Percentiles rank a stretch among this genome's conserved stretches.
phyloP scores from a whole-genome alignment of 1,284 basidiomycete species.

The Coniferiporia sulphurascens region DNA sequence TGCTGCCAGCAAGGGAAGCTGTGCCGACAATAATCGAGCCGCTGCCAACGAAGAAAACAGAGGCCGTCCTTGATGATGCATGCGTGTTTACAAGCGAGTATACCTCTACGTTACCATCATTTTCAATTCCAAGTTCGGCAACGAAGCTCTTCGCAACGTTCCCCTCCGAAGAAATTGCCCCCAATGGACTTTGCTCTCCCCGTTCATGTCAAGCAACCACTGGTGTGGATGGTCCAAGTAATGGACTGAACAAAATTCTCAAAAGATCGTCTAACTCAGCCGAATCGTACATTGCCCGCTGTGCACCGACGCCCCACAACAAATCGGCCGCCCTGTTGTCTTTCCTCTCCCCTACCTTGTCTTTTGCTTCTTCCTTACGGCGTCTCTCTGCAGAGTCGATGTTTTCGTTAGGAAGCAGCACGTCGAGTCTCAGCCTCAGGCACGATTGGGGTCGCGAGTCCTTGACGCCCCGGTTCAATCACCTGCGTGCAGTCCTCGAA shows the following conservation, averaged over 20 bases:
- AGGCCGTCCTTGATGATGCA: neutral
- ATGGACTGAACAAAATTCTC: neutral
- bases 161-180: neutral
- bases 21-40: neutral
- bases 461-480: constrained; percentile 12
- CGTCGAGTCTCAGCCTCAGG: neutral
- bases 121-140: constrained; percentile 12
- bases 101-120: constrained; percentile 5
- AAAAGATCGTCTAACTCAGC: neutral
- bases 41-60: neutral
- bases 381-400: neutral
- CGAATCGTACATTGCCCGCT: constrained; percentile 9
- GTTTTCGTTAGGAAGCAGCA: neutral
- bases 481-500: constrained; percentile 6
- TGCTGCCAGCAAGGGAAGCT: too few species aligned
- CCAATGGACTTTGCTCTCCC: neutral
- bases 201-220: neutral
- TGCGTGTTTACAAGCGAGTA: neutral
- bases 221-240: neutral
- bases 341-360: neutral
- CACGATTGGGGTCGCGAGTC: constrained; percentile 7
- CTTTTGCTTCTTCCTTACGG: neutral
- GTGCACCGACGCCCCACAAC: constrained; percentile 2
- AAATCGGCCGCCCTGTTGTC: constrained; percentile 3
- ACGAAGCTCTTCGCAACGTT: constrained; percentile 9